These are phyloP conservation scores for Leccinum laetum DNA, from an alignment of 1,284 basidiomycete species.

Conservation along the genomic window DNA sequence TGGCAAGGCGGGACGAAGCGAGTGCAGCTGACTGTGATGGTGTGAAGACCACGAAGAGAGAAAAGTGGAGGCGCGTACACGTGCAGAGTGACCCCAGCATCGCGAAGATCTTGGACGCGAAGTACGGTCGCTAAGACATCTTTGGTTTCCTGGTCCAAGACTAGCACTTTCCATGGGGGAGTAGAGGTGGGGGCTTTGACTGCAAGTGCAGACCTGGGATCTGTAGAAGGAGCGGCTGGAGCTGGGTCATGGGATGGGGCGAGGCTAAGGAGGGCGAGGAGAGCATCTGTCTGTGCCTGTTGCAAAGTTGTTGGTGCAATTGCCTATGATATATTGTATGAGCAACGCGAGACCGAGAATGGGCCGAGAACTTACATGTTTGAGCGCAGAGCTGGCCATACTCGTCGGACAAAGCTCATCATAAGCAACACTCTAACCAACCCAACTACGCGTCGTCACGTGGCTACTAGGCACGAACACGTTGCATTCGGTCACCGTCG, in stretches of 20 bases:
- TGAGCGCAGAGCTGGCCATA: conserved; percentile 58
- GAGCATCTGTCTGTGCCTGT: conserved; percentile 75
- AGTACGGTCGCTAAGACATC: conserved; percentile 95
- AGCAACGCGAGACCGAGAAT: not conserved
- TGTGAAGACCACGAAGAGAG: conserved; percentile 9
- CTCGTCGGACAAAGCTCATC: conserved; percentile 4
- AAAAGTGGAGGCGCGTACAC: conserved; percentile 60
- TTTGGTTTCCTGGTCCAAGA: conserved; percentile 95
- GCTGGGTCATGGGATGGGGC: conserved; percentile 46
- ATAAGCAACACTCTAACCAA: not conserved
- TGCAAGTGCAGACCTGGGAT: conserved; percentile 32
- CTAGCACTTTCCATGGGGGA: conserved; percentile 95
- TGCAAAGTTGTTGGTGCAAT: conserved; percentile 56
- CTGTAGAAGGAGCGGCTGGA: conserved; percentile 23
- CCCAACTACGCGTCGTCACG: conserved; percentile 3
- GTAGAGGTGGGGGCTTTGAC: conserved; percentile 49
- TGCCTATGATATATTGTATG: conserved; percentile 15
- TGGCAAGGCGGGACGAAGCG: conserved; percentile 83
- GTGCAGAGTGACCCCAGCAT: conserved; percentile 96
- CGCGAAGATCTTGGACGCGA: conserved; percentile 94
- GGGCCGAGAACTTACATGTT: conserved; percentile 44
- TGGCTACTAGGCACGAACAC: not conserved
- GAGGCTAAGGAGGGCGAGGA: conserved; percentile 66
- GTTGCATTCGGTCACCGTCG: not conserved
- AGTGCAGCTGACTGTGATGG: conserved; percentile 80